Evolutionary conservation across 257 asterid species (phyloP), one percentile per base, ranked within the genome.

Genomic region (Mitragyna speciosa): DNA sequence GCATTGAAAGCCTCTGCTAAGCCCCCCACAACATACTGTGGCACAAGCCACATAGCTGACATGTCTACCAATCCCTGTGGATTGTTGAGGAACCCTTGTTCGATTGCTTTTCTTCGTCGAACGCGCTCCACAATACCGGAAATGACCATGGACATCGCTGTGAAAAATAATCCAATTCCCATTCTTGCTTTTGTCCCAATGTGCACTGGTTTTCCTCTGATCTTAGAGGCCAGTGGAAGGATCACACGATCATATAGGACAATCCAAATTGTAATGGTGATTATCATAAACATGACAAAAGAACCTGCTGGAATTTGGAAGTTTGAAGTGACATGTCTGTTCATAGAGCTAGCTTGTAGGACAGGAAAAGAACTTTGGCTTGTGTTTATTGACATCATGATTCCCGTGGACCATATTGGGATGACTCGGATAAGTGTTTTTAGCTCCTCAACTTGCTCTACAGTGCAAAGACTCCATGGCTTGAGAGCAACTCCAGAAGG

Each of bases 381-480:
- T 26, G 86, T 71, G 87, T 89, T 92, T 54, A 92, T 76, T 6
- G 91, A 83, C 17, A 89, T 36, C 87, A 92, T 88, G 75, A 92
- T 87, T 66, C 95, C 97, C 0, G 97, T 88, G 0, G 97, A 92
- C 97, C 97, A 92, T 19, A 92, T 4, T 12, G 95, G 97, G 72
- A 90, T 69, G 16, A 90, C 90, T 86, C 85, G 86, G 64, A 90
- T 49, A 11, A 92, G 91, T 0, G 91, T 84, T 81, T 90, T 92
- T 26, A 92, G 82, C 82, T 89, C 93, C 87, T 92, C 95, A 0
- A 92, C 95, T 86, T 92, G 92, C 64, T 92, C 83, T 0, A 89
- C 84, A 0, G 91, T 84, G 87, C 95, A 89, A 17, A 89, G 87
- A 49, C 76, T 83, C 97, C 97, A 92, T 15, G 82, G 83, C 10